Evolutionary conservation across 108 stramenopile species (phyloP), one percentile per base, ranked within the genome.

Genomic region (Phaeodactylum tricornutum): DNA sequence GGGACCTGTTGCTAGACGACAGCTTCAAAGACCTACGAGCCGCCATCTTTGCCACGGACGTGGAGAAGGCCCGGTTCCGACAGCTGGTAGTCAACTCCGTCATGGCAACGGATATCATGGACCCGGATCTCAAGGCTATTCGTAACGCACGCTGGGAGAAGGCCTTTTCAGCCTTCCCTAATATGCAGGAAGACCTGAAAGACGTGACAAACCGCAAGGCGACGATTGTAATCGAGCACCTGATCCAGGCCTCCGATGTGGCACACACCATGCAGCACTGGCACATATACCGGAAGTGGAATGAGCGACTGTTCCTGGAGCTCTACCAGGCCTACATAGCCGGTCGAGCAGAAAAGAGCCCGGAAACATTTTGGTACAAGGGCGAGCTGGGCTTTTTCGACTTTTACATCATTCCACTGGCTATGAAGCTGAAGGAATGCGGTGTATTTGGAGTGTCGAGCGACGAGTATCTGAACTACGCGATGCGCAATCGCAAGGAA

Each of bases 361-460:
- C 75, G 7, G 29, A 58, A n/a, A 38, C 33, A 23, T 59, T 41
- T 19, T 77, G 75, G 75, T 77, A 71, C 53, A 51, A 71, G 30
- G 72, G 72, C 53, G 59, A 77, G 59, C 44, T 77, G 28, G 57
- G 50, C 17, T 77, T 77, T 59, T 72, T 59, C 43, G 65, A 72
- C 39, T 46, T 66, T 34, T 77, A 77, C 41, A 45, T 77, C 17
- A 63, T 77, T 37, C 75, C 75, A 11, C 56, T 77, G 29, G 67
- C 75, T 17, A 66, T 57, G 43, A 77, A 71, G 43, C 51, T 77
- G 68, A 30, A 64, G 12, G 54, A 62, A 19, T 68, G 67, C 28
- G 67, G 71, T 20, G 64, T 68, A 20, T 77, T 77, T 50, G 71
- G 71, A 11, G 70, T 65, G 8, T 47, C 49, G 5, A 58, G 70